Evolutionary conservation across 176 grass and related monocot species (phyloP).

Genomic region (Urochloa ruziziensis): DNA sequence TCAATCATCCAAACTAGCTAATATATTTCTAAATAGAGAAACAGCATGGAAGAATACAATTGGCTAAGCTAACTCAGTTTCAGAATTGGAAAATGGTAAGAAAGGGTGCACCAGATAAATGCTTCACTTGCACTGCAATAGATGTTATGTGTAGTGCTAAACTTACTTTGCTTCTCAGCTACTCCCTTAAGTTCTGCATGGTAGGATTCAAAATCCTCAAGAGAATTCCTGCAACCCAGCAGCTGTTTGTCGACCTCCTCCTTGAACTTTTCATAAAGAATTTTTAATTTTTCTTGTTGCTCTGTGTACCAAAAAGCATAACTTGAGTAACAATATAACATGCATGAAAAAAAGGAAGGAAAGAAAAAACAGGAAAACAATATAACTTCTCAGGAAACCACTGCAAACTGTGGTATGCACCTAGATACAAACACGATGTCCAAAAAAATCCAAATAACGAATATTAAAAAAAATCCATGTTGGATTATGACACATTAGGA

Average conservation of each 20-base stretch:
- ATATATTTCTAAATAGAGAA: neutral
- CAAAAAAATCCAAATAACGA: neutral
- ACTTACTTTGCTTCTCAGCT: constrained; percentile 83
- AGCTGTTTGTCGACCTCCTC: constrained; percentile 78
- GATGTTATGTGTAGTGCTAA: neutral
- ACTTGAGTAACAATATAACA: constrained; percentile 9
- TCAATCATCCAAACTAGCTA: neutral
- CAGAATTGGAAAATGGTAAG: neutral
- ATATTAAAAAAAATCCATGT: neutral
- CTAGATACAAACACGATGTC: neutral
- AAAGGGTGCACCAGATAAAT: constrained; percentile 12
- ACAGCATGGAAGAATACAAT: neutral
- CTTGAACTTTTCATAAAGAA: constrained; percentile 82
- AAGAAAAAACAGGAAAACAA: neutral
- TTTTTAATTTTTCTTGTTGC: constrained; percentile 68
- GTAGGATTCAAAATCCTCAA: constrained; percentile 68
- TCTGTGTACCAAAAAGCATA: constrained; percentile 41
- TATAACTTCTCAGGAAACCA: neutral
- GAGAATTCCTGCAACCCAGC: constrained; percentile 57
- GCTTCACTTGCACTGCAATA: neutral
- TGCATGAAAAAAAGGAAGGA: constrained; percentile 19
- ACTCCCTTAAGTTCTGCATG: constrained; percentile 76
- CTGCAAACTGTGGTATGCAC: neutral
- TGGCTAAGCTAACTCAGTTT: too few species aligned
- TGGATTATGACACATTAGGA: neutral